Percentiles rank a stretch among this genome's conserved stretches.
phyloP scores from a whole-genome alignment of 257 asterid species.

The Haberlea rhodopensis region DNA sequence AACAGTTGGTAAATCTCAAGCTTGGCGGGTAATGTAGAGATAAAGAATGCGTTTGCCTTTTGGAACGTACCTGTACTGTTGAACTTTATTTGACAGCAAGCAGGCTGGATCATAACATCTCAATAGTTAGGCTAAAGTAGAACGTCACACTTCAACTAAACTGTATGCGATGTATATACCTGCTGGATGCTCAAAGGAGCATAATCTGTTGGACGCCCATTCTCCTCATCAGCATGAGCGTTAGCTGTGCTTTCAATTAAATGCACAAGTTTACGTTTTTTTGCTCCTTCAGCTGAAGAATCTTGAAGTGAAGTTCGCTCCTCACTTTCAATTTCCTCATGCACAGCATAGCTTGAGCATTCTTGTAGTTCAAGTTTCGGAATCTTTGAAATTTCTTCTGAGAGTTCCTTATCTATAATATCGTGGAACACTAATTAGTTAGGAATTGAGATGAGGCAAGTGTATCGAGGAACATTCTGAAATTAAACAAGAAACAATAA shows the following conservation, averaged over 20 bases:
- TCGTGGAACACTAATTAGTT: slow-evolving; percentile 13
- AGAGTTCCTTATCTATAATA: slow-evolving; percentile 56
- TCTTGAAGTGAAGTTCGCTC: slow-evolving; percentile 30
- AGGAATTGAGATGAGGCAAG: slow-evolving; percentile 3
- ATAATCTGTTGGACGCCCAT: slow-evolving; percentile 24
- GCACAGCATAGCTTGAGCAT: slow-evolving; percentile 21
- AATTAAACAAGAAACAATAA: slow-evolving; percentile 9
- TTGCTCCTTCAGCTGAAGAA: slow-evolving; percentile 36
- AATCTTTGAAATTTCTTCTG: slow-evolving; percentile 55
- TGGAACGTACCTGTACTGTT: slow-evolving; percentile 52
- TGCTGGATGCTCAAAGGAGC: slow-evolving; percentile 31
- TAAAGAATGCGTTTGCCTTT: slow-evolving; percentile 3
- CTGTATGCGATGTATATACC: slow-evolving; percentile 31
- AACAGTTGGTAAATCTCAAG: slow-evolving; percentile 16
- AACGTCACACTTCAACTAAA: slow-evolving; percentile 19
- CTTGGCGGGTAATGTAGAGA: slow-evolving; percentile 2
- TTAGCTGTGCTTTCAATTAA: slow-evolving; percentile 22
- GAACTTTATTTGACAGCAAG: slow-evolving; percentile 54
- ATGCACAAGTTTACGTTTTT: slow-evolving; percentile 40
- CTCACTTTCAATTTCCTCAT: slow-evolving; percentile 33
- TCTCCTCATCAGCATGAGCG: slow-evolving; percentile 30
- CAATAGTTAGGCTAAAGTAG: slow-evolving; percentile 26
- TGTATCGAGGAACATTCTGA: slow-evolving; percentile 10
- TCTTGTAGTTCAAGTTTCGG: slow-evolving; percentile 35
- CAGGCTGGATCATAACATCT: slow-evolving; percentile 52